Base-by-base conservation (phyloP, 2,329 filamentous ascomycete species). In the Scytalidium sp. region DNA sequence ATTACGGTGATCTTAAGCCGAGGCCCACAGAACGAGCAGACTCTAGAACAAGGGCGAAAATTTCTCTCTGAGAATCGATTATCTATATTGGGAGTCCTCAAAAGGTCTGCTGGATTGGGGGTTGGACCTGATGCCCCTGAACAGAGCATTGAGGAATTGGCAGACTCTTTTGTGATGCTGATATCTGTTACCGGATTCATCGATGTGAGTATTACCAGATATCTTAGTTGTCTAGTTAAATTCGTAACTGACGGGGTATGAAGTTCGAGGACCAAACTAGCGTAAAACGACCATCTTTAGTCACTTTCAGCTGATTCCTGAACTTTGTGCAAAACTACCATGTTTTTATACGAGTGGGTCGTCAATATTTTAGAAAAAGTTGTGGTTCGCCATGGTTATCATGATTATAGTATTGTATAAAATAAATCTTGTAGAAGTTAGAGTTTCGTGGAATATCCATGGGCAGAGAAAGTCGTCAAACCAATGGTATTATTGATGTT, bases 11-110 rank as follows among this genome's bases (percentile, higher is more conserved):
- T 97, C 13, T 79, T 97, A 44, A 87, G 85, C 55, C 82, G 90
- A 43, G 93, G 93, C 0, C 77, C 86, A 17, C 87, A 95, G 61
- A 96, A 96, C 66, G 81, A 84, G 49, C 78, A 83, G 51, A 81
- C 81, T 2, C 69, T 92, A 39, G 79, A 85, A 39, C 88, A 92
- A 64, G 91, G 87, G 1, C 82, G 88, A 49, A 78, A 78, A 29
- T 99, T 99, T 70, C 74, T 99, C 52, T 79, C 80, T 5, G 87
- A 94, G 56, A 90, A 96, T 67, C 80, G 93, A 54, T 83, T 86
- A 67, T 83, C 92, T 50, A 89, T 97, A 60, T 83, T 94, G 56
- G 88, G 91, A 42, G 85, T 96, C 19, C 88, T 99, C 62, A 99
- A 99, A 74, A 80, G 91, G 57, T 89, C 88, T 59, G 89, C 89